phyloP scores from a whole-genome alignment of 2,329 filamentous ascomycete species.

The Trichoderma simmonsii region DNA sequence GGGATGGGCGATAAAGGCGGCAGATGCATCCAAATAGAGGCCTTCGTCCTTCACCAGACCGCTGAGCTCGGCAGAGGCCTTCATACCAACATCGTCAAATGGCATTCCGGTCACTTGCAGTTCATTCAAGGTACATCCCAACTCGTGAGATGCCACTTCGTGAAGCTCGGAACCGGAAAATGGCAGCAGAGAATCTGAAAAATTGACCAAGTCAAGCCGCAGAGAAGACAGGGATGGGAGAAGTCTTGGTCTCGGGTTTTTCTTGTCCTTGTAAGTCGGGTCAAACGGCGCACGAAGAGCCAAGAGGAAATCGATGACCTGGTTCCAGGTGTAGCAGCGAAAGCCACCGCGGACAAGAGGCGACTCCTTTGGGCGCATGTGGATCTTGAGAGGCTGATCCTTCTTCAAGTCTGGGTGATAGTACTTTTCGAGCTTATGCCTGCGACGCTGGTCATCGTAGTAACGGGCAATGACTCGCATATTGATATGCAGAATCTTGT shows the following conservation, averaged over 20 bases:
- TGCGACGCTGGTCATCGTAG: slow-evolving; percentile 49
- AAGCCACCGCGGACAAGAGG: slow-evolving; percentile 50
- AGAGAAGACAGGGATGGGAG: slow-evolving; percentile 46
- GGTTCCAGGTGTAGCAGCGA: slow-evolving; percentile 53
- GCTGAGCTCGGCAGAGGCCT: slow-evolving; percentile 46
- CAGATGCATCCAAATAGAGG: slow-evolving; percentile 45
- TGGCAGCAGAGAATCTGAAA: slow-evolving; percentile 44
- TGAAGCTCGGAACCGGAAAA: slow-evolving; percentile 48
- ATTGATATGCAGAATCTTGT: slow-evolving; percentile 44
- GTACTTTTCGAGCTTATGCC: slow-evolving; percentile 40
- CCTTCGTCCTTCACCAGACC: slow-evolving; percentile 54
- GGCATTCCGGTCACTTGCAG: slow-evolving; percentile 52
- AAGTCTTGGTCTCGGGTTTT: slow-evolving; percentile 40
- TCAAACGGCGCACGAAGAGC: slow-evolving; percentile 51
- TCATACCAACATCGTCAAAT: slow-evolving; percentile 46
- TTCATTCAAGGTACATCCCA: slow-evolving; percentile 52
- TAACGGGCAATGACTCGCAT: slow-evolving; percentile 54
- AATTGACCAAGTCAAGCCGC: slow-evolving; percentile 55
- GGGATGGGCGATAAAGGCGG: slow-evolving; percentile 42
- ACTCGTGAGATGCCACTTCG: slow-evolving; percentile 51
- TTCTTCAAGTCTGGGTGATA: slow-evolving; percentile 45
- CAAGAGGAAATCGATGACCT: slow-evolving; percentile 51
- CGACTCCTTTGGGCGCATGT: slow-evolving; percentile 43
- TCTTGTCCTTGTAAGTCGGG: slow-evolving; percentile 37
- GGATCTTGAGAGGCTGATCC: slow-evolving; percentile 41